These are phyloP conservation scores for Saposhnikovia divaricata DNA, from an alignment of 129 eudicot species.

Conservation along the genomic window DNA sequence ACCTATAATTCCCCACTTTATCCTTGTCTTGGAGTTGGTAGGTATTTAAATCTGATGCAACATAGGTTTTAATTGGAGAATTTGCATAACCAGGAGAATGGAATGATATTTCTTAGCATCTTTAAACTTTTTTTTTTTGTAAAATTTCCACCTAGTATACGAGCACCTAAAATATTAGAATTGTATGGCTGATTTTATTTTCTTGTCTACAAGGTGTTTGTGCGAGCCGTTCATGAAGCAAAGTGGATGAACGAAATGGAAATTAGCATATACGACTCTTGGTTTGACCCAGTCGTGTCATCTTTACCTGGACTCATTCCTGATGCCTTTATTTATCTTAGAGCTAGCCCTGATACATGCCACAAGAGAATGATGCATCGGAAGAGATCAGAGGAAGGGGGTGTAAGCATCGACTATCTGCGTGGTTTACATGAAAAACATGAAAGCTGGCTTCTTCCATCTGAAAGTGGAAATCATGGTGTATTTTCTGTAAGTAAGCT, in stretches of 20 bases:
- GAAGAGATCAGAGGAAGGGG: constrained; percentile 81
- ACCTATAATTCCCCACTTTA: background rate
- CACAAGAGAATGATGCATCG: constrained; percentile 86
- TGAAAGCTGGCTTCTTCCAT: constrained; percentile 91
- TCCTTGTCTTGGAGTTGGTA: background rate
- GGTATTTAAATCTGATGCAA: background rate
- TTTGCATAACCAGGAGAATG: background rate
- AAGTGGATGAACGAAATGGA: constrained; percentile 98
- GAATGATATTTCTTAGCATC: background rate
- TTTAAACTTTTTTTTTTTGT: background rate
- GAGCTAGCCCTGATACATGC: constrained; percentile 94
- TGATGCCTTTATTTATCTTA: constrained; percentile 80
- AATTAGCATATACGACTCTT: constrained; percentile 85
- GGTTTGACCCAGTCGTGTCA: constrained; percentile 94
- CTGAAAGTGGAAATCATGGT: constrained; percentile 55
- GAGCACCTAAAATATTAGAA: background rate
- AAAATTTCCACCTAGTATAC: too few relatives aligned
- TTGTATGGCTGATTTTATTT: constrained; percentile 3
- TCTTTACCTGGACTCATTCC: constrained; percentile 86
- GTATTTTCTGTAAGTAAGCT: constrained; percentile 55
- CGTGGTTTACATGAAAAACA: constrained; percentile 86
- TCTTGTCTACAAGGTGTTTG: constrained; percentile 55
- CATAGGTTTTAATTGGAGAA: background rate
- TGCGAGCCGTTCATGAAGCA: constrained; percentile 96
- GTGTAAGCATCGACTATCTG: constrained; percentile 84